Percentiles rank a stretch among this genome's conserved stretches.
phyloP scores from a whole-genome alignment of 257 asterid genomes.

The Dorcoceras hygrometricum region DNA sequence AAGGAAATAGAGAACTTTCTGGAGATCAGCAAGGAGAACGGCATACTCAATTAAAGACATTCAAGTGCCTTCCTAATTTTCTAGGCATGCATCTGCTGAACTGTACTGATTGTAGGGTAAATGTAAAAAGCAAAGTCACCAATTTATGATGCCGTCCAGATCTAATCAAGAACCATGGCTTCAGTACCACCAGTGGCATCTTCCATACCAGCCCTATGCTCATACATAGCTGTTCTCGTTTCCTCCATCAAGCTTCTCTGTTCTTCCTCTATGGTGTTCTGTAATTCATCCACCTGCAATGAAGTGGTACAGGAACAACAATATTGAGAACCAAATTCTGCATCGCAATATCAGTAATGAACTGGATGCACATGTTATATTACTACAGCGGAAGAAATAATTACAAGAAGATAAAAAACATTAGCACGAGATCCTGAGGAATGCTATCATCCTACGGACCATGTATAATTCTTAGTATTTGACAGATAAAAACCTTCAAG shows the following conservation, averaged over 20 bases:
- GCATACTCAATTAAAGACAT: background rate
- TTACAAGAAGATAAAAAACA: background rate
- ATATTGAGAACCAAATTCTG: background rate
- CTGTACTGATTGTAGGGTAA: background rate
- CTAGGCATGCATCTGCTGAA: background rate
- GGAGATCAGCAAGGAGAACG: background rate
- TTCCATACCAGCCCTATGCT: slow-evolving; percentile 53
- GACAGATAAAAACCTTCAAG: background rate
- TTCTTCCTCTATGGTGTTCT: slow-evolving; percentile 87
- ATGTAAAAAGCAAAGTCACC: slow-evolving; percentile 2
- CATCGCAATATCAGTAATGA: background rate
- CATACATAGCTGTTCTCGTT: slow-evolving; percentile 67
- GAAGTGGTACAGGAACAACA: slow-evolving; percentile 18
- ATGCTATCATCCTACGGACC: slow-evolving; percentile 10
- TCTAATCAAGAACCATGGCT: slow-evolving; percentile 78
- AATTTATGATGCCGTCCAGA: slow-evolving; percentile 10
- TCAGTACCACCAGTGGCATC: slow-evolving; percentile 60
- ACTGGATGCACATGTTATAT: background rate
- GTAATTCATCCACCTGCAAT: slow-evolving; percentile 89
- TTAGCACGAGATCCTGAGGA: background rate
- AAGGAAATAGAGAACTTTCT: background rate
- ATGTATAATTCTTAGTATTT: background rate
- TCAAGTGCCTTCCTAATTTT: background rate
- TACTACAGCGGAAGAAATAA: slow-evolving; percentile 1
- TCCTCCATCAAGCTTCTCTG: slow-evolving; percentile 80